Evolutionary conservation across 805 yeast species (phyloP), one percentile per base, ranked within the genome.

Genomic region (Allodekkera sacchari): DNA sequence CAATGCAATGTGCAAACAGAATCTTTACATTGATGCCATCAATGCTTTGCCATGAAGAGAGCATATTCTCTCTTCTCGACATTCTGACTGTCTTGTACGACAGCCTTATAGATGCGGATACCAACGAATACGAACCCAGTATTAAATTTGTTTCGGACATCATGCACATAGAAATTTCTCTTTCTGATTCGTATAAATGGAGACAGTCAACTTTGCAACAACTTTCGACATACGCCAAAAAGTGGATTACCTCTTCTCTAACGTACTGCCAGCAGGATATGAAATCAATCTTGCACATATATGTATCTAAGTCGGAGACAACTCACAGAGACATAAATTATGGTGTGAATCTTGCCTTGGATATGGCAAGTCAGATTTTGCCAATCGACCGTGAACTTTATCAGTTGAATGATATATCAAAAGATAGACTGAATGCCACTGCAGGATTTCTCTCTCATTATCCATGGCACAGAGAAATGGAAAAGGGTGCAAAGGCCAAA

Each of bases 291-390:
- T 63, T 92, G 28, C 92, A 83, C 47, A 64, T 80, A 1, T 92
- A 89, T 47, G 72, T 87, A 4, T 67, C 84, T 2, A 47, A 42
- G 19, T 48, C 48, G 6, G 52, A 53, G 28, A 35, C 39, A 5
- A 32, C 43, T 19, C 41, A 35, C 14, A 45, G 47, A 36, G 35
- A 41, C 3, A 68, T 83, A 25, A 78, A 82, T 35, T 77, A 70
- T 47, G 97, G 97, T 33, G 79, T 87, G 30, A 78, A 94, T 0
- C 83, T 89, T 64, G 97, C 98, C 0, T 61, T 88, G 36, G 92
- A 83, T 42, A 71, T 85, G 77, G 94, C 95, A 1, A 85, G 92
- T 4, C 53, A 71, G 4, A 68, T 84, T 9, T 58, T 77, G n/a
- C 65, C 77, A 13, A 66, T 65, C 18, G 94, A 84, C 45, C 61